phyloP scores from a whole-genome alignment of 2,329 filamentous ascomycete species.

The Fusarium papillatum region DNA sequence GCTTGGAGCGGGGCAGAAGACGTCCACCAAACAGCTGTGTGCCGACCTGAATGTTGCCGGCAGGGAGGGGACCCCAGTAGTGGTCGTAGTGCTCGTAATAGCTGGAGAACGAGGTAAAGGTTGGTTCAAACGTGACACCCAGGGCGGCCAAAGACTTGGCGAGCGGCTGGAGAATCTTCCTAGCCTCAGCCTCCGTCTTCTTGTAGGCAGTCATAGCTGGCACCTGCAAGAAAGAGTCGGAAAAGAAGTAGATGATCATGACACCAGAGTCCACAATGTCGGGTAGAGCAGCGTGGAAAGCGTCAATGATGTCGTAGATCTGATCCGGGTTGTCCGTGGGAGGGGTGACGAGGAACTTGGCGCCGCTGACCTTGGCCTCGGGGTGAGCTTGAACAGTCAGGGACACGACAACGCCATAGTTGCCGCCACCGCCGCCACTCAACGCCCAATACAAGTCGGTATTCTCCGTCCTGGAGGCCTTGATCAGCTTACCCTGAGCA shows the following conservation, averaged over 20 bases:
- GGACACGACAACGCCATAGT: constrained; percentile 68
- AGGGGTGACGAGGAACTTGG: constrained; percentile 39
- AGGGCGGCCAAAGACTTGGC: constrained; percentile 24
- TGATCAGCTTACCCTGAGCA: constrained; percentile 60
- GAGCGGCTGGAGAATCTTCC: constrained; percentile 52
- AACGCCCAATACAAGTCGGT: constrained; percentile 74
- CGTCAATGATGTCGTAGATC: constrained; percentile 36
- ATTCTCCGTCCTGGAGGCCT: constrained; percentile 61
- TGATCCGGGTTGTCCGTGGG: constrained; percentile 12
- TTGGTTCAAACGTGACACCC: constrained; percentile 19
- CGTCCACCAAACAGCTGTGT: constrained; percentile 54
- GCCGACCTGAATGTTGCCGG: constrained; percentile 49
- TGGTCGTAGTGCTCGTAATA: constrained; percentile 59
- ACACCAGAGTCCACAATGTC: constrained; percentile 60
- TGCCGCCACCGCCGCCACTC: constrained; percentile 70
- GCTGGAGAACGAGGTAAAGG: constrained; percentile 29
- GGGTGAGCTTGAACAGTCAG: constrained; percentile 65
- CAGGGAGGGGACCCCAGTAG: constrained; percentile 55
- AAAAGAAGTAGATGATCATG: constrained; percentile 57
- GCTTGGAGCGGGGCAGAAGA: constrained; percentile 54
- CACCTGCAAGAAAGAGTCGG: constrained; percentile 20
- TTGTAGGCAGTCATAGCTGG: constrained; percentile 59
- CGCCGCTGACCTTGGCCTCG: constrained; percentile 52
- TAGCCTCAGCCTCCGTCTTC: constrained; percentile 54
- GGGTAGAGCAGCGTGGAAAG: constrained; percentile 42